Percentiles rank a stretch among this genome's conserved stretches.
phyloP scores from a whole-genome alignment of 1,284 basidiomycete species.

The Naganishia sp. region DNA sequence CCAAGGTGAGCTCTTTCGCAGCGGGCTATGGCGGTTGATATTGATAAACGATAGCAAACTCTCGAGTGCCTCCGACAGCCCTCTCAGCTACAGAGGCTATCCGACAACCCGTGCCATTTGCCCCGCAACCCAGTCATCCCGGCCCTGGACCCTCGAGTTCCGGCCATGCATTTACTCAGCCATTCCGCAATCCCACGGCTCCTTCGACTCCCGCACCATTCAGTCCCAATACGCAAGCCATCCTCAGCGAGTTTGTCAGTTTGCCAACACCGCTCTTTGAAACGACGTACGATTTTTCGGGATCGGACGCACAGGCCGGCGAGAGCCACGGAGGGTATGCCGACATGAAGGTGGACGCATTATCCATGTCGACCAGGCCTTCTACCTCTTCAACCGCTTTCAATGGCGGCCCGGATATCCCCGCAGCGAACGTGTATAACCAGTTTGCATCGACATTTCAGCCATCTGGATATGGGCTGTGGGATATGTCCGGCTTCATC shows the following conservation, averaged over 20 bases:
- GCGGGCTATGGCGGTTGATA: no score
- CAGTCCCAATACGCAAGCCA: slow-evolving; percentile 15
- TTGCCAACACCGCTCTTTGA: slow-evolving; percentile 20
- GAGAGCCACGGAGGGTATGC: no score
- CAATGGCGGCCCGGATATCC: no score
- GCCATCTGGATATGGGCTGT: no score
- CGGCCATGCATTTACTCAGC: neutral
- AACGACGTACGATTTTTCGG: slow-evolving; percentile 10
- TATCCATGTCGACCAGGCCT: no score
- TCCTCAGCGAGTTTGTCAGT: slow-evolving; percentile 18
- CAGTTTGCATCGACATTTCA: no score
- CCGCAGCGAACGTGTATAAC: no score
- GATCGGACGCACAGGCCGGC: no score
- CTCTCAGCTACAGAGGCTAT: neutral
- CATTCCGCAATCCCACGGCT: neutral
- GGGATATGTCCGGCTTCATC: neutral
- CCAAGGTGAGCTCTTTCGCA: neutral
- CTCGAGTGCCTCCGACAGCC: neutral
- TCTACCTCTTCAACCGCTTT: no score
- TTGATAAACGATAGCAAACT: neutral
- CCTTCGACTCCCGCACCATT: neutral
- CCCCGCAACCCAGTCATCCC: neutral
- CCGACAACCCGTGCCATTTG: neutral
- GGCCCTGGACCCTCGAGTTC: neutral
- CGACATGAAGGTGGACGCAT: no score